Conservation (phyloP, 192 early-diverging fungal genomes). For the Gaertneriomyces semiglobifer region DNA sequence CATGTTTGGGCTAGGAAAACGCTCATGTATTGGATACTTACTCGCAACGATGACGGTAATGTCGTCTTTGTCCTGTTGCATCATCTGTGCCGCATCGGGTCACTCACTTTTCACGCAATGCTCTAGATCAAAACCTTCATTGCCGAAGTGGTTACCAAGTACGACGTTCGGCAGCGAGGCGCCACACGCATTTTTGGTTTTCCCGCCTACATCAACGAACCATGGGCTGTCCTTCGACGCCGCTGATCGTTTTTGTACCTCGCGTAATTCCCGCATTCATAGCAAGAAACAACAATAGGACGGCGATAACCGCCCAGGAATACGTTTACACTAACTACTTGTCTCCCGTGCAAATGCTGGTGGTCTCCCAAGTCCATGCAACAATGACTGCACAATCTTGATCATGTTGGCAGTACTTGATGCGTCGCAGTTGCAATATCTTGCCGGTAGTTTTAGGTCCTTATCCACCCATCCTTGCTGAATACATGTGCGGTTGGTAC, state of each 20-base stretch:
- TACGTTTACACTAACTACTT: too few species aligned
- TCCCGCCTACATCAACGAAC: not conserved
- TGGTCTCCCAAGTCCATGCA: too few species aligned
- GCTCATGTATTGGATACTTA: slow-evolving; percentile 2
- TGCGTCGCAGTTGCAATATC: too few species aligned
- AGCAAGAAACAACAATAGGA: too few species aligned
- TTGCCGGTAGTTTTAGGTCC: too few species aligned
- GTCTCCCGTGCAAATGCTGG: too few species aligned
- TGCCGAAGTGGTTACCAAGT: slow-evolving; percentile 1
- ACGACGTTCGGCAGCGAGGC: not conserved
- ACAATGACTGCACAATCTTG: too few species aligned
- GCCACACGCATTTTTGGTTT: not conserved
- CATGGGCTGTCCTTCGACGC: slow-evolving; percentile 1
- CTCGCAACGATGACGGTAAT: slow-evolving; percentile 5
- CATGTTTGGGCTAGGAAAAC: not conserved
- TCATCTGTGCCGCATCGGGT: too few species aligned
- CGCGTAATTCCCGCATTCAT: too few species aligned
- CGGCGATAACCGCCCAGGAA: too few species aligned
- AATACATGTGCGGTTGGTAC: slow-evolving; percentile 18
- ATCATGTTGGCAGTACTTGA: too few species aligned
- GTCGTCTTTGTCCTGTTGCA: not conserved
- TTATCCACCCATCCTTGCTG: slow-evolving; percentile 16
- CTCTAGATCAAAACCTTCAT: not conserved
- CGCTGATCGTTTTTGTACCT: not conserved
- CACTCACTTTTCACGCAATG: too few species aligned